A percentile compares a stretch with the other conserved stretches of the same genome.
phyloP scores from a whole-genome alignment of 2,329 filamentous ascomycete species.

The Diplodia mutila region DNA sequence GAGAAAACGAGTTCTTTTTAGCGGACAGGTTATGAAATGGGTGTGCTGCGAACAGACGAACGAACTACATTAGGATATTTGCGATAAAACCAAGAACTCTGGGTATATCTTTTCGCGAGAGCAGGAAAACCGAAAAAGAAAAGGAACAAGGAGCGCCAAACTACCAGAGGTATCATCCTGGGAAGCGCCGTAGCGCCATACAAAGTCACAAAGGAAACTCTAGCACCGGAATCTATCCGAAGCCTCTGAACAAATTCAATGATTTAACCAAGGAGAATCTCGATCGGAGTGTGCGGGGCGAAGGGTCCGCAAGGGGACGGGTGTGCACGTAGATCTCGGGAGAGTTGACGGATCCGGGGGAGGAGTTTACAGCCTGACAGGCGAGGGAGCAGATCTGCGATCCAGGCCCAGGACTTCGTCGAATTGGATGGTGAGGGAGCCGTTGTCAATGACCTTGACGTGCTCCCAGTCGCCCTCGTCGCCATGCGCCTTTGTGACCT shows the following conservation, averaged over 20 bases:
- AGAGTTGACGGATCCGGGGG: conserved; percentile 1
- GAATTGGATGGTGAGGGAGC: conserved; percentile 44
- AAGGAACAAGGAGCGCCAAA: neutral
- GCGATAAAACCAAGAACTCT: neutral
- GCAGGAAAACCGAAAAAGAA: neutral
- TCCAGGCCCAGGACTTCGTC: conserved; percentile 37
- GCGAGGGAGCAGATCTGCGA: conserved; percentile 23
- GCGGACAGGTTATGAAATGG: neutral
- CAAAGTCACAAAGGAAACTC: conserved; percentile 19
- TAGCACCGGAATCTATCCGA: conserved; percentile 5
- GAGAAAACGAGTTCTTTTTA: neutral
- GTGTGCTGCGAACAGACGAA: neutral
- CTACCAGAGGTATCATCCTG: conserved; percentile 7
- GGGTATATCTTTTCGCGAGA: conserved; percentile 11
- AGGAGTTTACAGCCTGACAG: conserved; percentile 9
- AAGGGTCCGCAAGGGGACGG: conserved; percentile 1
- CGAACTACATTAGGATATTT: neutral
- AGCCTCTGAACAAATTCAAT: neutral
- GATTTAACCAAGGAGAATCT: conserved; percentile 2
- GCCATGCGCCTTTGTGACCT: conserved; percentile 35
- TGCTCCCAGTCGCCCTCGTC: conserved; percentile 37
- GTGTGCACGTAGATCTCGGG: neutral
- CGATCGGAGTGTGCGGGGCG: neutral
- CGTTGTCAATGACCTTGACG: conserved; percentile 38
- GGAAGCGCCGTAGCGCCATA: neutral